phyloP scores from a whole-genome alignment of 768 basidiomycete genomes.

The Lactarius akahatsu region DNA sequence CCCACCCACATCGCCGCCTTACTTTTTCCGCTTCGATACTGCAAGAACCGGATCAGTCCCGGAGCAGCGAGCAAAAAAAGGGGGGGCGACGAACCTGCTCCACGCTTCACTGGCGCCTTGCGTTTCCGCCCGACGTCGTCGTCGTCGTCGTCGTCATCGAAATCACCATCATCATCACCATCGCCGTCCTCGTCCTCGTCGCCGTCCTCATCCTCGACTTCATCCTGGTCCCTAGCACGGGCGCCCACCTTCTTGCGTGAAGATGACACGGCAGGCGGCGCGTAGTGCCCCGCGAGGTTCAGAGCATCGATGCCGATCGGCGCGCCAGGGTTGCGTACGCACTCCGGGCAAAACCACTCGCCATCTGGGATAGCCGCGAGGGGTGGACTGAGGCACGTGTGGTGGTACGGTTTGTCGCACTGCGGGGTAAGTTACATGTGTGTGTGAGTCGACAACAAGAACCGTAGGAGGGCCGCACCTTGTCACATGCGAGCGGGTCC shows the following conservation, averaged over 20 bases:
- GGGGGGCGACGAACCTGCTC: conserved; percentile 38
- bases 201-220: conserved; percentile 2
- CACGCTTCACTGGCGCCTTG: conserved; percentile 43
- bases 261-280: conserved; percentile 12
- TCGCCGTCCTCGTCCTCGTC: conserved; percentile 23
- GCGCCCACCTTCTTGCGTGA: conserved; percentile 9
- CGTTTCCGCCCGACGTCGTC: conserved; percentile 40
- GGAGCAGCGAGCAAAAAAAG: neutral
- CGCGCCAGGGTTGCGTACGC: conserved; percentile 57
- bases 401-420: conserved; percentile 91
- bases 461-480: conserved; percentile 47
- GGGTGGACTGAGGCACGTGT: conserved; percentile 78
- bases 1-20: conserved; percentile 12
- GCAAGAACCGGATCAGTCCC: neutral
- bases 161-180: conserved; percentile 34
- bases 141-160: conserved; percentile 32
- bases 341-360: conserved; percentile 90
- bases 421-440: conserved; percentile 34
- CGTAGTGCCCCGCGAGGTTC: neutral
- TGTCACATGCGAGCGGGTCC: conserved; percentile 87
- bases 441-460: neutral
- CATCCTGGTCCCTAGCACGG: conserved; percentile 6
- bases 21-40: conserved; percentile 45
- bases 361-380: conserved; percentile 76
- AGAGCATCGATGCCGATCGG: conserved; percentile 36